Percentiles rank a stretch among this genome's conserved stretches.
phyloP scores from a whole-genome alignment of 495 filamentous ascomycete species.

The Neurospora sp. region DNA sequence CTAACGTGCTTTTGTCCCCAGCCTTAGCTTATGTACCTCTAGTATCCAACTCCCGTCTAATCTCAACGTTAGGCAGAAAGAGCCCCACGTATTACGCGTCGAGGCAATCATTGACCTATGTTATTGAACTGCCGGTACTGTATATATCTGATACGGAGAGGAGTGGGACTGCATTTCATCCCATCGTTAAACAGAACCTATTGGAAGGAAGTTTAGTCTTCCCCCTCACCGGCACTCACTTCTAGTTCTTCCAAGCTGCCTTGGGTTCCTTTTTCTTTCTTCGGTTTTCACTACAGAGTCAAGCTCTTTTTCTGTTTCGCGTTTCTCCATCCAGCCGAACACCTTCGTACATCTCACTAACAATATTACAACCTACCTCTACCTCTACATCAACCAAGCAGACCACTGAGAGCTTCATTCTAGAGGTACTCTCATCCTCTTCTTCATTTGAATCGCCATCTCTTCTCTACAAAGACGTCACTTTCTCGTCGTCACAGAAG shows the following conservation, averaged over 20 bases:
- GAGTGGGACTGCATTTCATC: not conserved
- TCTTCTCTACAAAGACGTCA: not conserved
- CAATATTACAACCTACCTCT: not conserved
- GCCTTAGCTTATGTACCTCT: too few relatives aligned
- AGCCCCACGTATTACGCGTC: too few relatives aligned
- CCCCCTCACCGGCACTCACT: not conserved
- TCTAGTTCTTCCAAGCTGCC: not conserved
- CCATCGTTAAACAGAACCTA: not conserved
- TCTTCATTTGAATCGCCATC: not conserved
- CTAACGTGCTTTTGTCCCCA: too few relatives aligned
- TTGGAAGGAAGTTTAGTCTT: too few relatives aligned
- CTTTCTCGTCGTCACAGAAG: not conserved
- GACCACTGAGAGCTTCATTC: too few relatives aligned
- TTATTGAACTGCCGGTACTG: not conserved
- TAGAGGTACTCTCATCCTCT: not conserved
- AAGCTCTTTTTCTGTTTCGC: not conserved
- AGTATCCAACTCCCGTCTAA: too few relatives aligned
- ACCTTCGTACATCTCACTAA: not conserved
- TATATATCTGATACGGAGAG: not conserved
- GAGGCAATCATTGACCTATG: too few relatives aligned
- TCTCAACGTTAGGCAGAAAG: too few relatives aligned
- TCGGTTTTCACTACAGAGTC: not conserved
- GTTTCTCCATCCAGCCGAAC: not conserved
- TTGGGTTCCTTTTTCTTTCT: not conserved
- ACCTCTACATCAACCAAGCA: too few relatives aligned